Evolutionary conservation across 148 eudicot species (phyloP).

Genomic region (Nepenthes mirabilis): DNA sequence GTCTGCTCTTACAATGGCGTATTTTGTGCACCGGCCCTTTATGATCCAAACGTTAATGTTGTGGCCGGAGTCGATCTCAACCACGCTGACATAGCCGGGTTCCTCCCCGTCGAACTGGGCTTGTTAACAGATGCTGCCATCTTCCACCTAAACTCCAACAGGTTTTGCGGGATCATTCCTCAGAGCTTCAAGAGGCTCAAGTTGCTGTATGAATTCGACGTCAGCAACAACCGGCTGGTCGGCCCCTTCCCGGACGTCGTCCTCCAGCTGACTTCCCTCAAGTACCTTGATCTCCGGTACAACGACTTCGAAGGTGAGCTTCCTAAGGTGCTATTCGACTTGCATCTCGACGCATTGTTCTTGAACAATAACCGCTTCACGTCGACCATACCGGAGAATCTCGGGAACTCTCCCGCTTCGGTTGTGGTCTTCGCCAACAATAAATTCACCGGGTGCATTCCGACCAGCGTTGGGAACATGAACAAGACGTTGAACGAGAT

Average conservation of each 20-base stretch:
- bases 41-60: conserved; percentile 29
- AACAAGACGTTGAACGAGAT: conserved; percentile 27
- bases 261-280: conserved; percentile 27
- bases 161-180: conserved; percentile 74
- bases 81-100: conserved; percentile 57
- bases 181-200: conserved; percentile 21
- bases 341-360: conserved; percentile 49
- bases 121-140: conserved; percentile 42
- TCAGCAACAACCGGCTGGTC: conserved; percentile 75
- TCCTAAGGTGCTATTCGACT: conserved; percentile 41
- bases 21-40: conserved; percentile 43
- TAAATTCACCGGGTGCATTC: conserved; percentile 55
- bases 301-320: conserved; percentile 71
- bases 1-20: conserved; percentile 62
- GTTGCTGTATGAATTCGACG: conserved; percentile 45
- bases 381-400: conserved; percentile 43
- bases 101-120: conserved; percentile 49
- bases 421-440: conserved; percentile 56
- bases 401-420: conserved; percentile 53
- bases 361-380: conserved; percentile 57
- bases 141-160: conserved; percentile 53
- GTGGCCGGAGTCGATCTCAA: conserved; percentile 75
- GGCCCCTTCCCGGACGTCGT: conserved; percentile 57
- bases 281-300: conserved; percentile 48
- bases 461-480: conserved; percentile 46